phyloP scores from a whole-genome alignment of 139 green algal genomes.

The Picochlorum sp. region DNA sequence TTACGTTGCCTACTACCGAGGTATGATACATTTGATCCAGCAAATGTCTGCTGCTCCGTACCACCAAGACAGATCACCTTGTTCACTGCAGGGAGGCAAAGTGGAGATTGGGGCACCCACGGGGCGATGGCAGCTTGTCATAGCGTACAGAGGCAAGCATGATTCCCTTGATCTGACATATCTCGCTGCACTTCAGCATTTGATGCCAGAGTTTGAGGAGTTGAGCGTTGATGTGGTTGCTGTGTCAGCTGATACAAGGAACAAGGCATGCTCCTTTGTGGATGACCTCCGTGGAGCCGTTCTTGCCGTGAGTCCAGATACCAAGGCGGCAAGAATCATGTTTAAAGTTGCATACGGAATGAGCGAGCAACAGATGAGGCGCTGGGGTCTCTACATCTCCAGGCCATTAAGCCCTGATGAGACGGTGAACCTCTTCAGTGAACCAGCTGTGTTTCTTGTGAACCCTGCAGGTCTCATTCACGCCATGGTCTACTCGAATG shows the following conservation, averaged over 20 bases:
- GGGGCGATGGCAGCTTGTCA: slow-evolving; percentile 46
- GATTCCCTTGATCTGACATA: slow-evolving; percentile 42
- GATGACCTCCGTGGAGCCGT: slow-evolving; percentile 33
- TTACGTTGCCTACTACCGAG: slow-evolving; percentile 31
- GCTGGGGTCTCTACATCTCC: slow-evolving; percentile 44
- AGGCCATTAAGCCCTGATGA: slow-evolving; percentile 33
- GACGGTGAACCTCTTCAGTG: slow-evolving; percentile 19
- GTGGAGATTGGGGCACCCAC: slow-evolving; percentile 49
- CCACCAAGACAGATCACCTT: background rate
- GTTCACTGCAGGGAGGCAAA: slow-evolving; percentile 28
- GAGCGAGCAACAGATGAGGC: slow-evolving; percentile 35
- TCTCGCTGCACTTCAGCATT: slow-evolving; percentile 31
- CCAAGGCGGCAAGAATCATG: slow-evolving; percentile 24
- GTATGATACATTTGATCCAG: background rate
- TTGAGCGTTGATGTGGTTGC: slow-evolving; percentile 43
- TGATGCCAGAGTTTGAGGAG: slow-evolving; percentile 44
- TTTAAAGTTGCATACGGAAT: slow-evolving; percentile 41
- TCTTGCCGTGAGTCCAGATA: slow-evolving; percentile 33
- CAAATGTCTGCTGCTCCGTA: background rate
- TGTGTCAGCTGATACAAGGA: slow-evolving; percentile 37
- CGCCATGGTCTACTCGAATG: slow-evolving; percentile 45
- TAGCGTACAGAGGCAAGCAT: slow-evolving; percentile 45
- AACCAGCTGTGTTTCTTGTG: slow-evolving; percentile 49
- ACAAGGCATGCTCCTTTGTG: slow-evolving; percentile 33
- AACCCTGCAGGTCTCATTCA: slow-evolving; percentile 45